Evolutionary conservation across 163 green algal genomes (phyloP).

Genomic region (Scenedesmus sp.): DNA sequence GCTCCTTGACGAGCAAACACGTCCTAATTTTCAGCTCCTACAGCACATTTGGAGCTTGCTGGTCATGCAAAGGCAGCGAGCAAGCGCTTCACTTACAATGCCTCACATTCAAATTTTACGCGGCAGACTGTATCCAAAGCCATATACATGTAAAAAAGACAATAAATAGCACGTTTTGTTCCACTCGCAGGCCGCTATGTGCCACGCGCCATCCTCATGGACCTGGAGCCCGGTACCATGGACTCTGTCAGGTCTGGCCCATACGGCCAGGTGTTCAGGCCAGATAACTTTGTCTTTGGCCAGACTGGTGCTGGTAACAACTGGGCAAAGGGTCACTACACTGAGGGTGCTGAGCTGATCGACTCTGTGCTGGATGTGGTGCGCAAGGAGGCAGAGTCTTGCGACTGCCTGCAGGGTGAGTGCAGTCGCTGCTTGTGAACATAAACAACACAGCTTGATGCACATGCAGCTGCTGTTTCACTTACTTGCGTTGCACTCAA

Average conservation of each 20-base stretch:
- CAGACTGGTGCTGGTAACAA: conserved; percentile 99
- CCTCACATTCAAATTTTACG: background rate
- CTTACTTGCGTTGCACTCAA: too few species aligned
- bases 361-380: conserved; percentile 98
- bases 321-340: conserved; percentile 99
- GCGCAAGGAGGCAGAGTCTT: conserved; percentile 96
- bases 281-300: conserved; percentile 99
- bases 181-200: conserved; percentile 91
- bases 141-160: background rate
- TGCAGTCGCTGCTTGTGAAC: background rate
- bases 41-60: background rate
- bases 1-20: background rate
- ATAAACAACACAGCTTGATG: too few species aligned
- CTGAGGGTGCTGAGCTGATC: conserved; percentile 97
- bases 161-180: background rate
- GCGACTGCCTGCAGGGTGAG: conserved; percentile 95
- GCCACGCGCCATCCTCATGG: conserved; percentile 97
- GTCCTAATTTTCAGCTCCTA: background rate
- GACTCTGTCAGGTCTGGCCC: conserved; percentile 95
- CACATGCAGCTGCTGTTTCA: background rate
- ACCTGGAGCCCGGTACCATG: conserved; percentile 99
- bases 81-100: background rate
- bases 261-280: conserved; percentile 98
- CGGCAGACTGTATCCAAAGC: background rate
- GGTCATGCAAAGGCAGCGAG: background rate